Conservation (phyloP, 345 rosid genomes). For the Citrus medica region DNA sequence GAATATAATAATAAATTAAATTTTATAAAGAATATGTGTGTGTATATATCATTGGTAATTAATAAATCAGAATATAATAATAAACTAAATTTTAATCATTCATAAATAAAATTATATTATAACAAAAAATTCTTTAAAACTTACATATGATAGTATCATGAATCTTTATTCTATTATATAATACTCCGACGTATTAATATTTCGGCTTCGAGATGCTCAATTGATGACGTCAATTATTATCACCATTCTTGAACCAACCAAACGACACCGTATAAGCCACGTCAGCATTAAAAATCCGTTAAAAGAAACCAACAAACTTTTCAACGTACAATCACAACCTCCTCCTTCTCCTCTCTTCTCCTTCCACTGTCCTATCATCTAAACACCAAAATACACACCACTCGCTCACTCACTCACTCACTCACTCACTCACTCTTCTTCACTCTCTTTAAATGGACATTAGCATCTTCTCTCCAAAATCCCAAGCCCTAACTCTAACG, state of each 20-base stretch:
- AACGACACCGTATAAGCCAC: not conserved
- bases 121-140: too few species aligned
- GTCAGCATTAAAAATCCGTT: slow-evolving; percentile 1
- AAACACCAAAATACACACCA: not conserved
- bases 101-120: too few species aligned
- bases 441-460: slow-evolving; percentile 41
- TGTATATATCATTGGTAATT: too few species aligned
- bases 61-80: too few species aligned
- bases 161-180: too few species aligned
- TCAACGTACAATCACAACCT: not conserved
- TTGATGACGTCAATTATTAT: not conserved
- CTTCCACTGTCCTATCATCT: slow-evolving; percentile 13
- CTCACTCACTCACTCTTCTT: not conserved
- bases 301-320: not conserved
- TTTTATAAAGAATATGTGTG: too few species aligned
- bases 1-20: too few species aligned
- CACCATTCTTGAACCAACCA: not conserved
- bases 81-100: too few species aligned
- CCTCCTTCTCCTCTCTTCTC: slow-evolving; percentile 15
- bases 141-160: too few species aligned
- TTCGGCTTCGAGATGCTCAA: not conserved
- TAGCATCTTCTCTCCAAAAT: slow-evolving; percentile 41
- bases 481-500: slow-evolving; percentile 28
- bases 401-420: not conserved
- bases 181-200: too few species aligned